Percentiles rank a stretch among this genome's conserved stretches.
These are phyloP conservation scores for Tilletia caries DNA, from an alignment of 1,284 basidiomycete species.

Conservation along the genomic window DNA sequence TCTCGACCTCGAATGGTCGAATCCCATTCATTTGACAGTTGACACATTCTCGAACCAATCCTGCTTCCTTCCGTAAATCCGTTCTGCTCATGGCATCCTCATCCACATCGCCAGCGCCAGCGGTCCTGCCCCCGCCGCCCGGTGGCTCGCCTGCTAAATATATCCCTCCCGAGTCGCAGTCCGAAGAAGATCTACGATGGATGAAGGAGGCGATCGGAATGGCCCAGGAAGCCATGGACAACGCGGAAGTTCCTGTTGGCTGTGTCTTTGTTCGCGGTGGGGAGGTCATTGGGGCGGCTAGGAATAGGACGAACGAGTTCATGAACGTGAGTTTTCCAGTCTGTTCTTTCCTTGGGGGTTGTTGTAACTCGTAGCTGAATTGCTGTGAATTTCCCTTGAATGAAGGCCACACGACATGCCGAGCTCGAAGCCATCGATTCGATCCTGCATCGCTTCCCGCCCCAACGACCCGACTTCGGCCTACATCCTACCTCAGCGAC, in stretches of 20 bases:
- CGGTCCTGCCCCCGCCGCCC: conserved; percentile 25
- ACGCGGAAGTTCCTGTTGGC: conserved; percentile 90
- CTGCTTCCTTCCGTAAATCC: too few species aligned
- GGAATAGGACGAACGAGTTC: conserved; percentile 86
- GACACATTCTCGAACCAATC: too few species aligned
- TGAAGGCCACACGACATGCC: conserved; percentile 93
- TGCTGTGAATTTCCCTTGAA: too few species aligned
- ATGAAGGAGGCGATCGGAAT: conserved; percentile 50
- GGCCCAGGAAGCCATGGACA: conserved; percentile 69
- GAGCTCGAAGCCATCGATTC: conserved; percentile 94
- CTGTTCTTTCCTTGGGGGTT: too few species aligned
- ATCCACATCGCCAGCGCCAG: not conserved
- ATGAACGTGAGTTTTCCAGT: conserved; percentile 58
- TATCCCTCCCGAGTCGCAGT: conserved; percentile 38
- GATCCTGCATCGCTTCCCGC: conserved; percentile 62
- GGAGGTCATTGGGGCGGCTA: conserved; percentile 71
- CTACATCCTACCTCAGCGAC: conserved; percentile 33
- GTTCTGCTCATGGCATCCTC: not conserved
- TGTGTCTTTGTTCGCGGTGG: conserved; percentile 86
- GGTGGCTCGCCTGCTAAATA: conserved; percentile 38
- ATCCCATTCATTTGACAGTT: too few species aligned
- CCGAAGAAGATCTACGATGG: conserved; percentile 43
- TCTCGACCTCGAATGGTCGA: not conserved
- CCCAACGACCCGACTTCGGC: conserved; percentile 52
- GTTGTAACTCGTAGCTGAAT: too few species aligned